A percentile compares a stretch with the other conserved stretches of the same genome.
These are phyloP conservation scores for Leccinum barrowsii DNA, from an alignment of 768 basidiomycete genomes.

Conservation along the genomic window DNA sequence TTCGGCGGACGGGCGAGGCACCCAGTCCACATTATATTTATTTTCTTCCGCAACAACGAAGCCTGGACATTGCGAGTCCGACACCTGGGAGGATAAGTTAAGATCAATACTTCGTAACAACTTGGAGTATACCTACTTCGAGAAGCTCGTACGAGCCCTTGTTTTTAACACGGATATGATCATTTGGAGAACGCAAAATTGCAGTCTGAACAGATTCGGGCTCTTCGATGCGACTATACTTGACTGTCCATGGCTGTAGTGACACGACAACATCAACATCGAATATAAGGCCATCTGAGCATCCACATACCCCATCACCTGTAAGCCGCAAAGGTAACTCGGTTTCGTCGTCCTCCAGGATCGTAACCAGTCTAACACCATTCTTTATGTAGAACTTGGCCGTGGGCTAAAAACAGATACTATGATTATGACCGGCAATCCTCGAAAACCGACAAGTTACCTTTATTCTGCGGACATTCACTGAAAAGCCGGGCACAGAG, in stretches of 20 bases:
- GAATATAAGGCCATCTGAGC: neutral
- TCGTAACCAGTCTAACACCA: slow-evolving; percentile 51
- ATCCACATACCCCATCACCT: slow-evolving; percentile 73
- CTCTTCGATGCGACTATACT: slow-evolving; percentile 56
- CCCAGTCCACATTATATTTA: slow-evolving; percentile 72
- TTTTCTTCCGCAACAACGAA: slow-evolving; percentile 54
- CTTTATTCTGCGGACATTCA: slow-evolving; percentile 80
- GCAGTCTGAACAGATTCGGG: slow-evolving; percentile 39
- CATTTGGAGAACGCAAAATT: slow-evolving; percentile 61
- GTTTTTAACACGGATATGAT: slow-evolving; percentile 66
- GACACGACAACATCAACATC: slow-evolving; percentile 1
- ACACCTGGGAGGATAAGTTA: slow-evolving; percentile 47
- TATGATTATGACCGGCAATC: neutral
- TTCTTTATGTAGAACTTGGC: slow-evolving; percentile 78
- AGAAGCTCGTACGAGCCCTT: slow-evolving; percentile 73
- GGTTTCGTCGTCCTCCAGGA: slow-evolving; percentile 72
- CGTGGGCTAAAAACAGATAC: slow-evolving; percentile 56
- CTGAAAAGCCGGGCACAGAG: slow-evolving; percentile 71
- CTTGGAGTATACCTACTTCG: slow-evolving; percentile 42
- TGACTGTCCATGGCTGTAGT: slow-evolving; percentile 80
- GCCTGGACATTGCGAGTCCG: slow-evolving; percentile 85
- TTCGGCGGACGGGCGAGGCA: slow-evolving; percentile 72
- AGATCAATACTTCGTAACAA: neutral
- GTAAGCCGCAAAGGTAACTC: slow-evolving; percentile 81
- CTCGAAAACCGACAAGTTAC: slow-evolving; percentile 37